Percentiles rank a stretch among this genome's conserved stretches.
phyloP scores from a whole-genome alignment of 1,284 basidiomycete species.

The Moesziomyces globuligerus region DNA sequence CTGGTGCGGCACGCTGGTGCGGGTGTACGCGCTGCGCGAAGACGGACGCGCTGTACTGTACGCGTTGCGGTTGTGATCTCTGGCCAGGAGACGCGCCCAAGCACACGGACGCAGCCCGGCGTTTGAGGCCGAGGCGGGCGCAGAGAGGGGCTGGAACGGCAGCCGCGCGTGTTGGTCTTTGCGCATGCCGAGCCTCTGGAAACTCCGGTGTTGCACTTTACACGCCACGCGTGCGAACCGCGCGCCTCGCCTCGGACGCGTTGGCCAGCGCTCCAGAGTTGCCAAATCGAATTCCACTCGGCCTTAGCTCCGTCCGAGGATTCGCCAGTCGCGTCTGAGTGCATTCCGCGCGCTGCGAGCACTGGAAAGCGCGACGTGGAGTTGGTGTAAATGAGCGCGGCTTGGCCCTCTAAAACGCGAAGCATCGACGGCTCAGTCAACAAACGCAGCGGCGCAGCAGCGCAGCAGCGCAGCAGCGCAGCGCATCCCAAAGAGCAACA shows the following conservation, averaged over 20 bases:
- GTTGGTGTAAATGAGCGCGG: slow-evolving; percentile 20
- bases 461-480: slow-evolving; percentile 3
- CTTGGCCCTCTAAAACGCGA: no score
- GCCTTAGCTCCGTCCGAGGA: not conserved
- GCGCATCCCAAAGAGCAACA: slow-evolving; percentile 12
- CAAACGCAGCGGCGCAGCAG: not conserved
- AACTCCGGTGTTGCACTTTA: not conserved
- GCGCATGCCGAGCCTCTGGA: not conserved
- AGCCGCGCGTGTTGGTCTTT: not conserved
- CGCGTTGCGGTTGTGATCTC: no score
- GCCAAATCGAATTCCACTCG: not conserved
- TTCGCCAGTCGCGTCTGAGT: not conserved
- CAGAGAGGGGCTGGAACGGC: not conserved
- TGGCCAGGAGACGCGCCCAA: not conserved
- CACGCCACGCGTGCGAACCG: not conserved
- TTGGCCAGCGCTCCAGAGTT: not conserved
- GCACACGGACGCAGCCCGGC: not conserved
- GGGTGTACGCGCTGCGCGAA: no score
- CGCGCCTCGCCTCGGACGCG: not conserved
- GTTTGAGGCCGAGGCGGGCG: not conserved
- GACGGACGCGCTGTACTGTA: no score
- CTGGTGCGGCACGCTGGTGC: no score
- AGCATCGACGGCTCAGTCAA: slow-evolving; percentile 26
- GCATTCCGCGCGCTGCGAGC: not conserved
- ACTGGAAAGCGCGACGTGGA: slow-evolving; percentile 15